These are phyloP conservation scores for Musa troglodytarum DNA, from an alignment of 176 grass and related monocot species.

Conservation along the genomic window DNA sequence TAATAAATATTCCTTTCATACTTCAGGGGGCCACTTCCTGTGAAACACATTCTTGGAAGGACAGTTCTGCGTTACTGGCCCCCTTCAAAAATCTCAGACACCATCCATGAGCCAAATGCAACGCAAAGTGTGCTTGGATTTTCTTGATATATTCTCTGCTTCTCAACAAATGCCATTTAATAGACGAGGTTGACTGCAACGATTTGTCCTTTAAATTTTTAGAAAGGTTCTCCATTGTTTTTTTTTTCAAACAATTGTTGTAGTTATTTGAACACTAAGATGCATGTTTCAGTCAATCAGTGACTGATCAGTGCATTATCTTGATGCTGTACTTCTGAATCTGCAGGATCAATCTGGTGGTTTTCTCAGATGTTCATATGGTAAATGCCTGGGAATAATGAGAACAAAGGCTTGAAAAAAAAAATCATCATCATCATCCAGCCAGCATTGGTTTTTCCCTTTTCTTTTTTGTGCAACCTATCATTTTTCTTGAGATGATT, in stretches of 20 bases:
- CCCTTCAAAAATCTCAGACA: constrained; percentile 81
- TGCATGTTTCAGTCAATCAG: neutral
- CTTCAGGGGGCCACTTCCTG: constrained; percentile 77
- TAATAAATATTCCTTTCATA: constrained; percentile 16
- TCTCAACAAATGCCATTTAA: neutral
- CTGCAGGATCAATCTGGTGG: too few relatives aligned
- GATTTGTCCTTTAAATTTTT: neutral
- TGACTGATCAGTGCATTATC: neutral
- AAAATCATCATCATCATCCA: neutral
- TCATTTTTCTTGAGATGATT: neutral
- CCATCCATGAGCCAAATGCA: constrained; percentile 52
- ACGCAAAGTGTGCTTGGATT: constrained; percentile 24
- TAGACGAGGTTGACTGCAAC: neutral
- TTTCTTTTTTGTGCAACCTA: neutral
- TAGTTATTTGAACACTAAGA: neutral
- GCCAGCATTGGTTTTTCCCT: neutral
- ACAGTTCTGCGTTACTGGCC: constrained; percentile 93
- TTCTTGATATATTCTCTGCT: constrained; percentile 18
- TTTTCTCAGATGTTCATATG: too few relatives aligned
- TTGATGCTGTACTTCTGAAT: too few relatives aligned
- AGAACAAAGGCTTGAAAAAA: neutral
- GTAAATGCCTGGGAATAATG: neutral
- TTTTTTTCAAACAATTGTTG: neutral
- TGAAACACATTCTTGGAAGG: constrained; percentile 88
- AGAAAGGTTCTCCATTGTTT: neutral